Evolutionary conservation across 78 protist genomes (phyloP), one percentile per base, ranked within the genome.

Genomic region (Blattamonas nauphoetae): DNA sequence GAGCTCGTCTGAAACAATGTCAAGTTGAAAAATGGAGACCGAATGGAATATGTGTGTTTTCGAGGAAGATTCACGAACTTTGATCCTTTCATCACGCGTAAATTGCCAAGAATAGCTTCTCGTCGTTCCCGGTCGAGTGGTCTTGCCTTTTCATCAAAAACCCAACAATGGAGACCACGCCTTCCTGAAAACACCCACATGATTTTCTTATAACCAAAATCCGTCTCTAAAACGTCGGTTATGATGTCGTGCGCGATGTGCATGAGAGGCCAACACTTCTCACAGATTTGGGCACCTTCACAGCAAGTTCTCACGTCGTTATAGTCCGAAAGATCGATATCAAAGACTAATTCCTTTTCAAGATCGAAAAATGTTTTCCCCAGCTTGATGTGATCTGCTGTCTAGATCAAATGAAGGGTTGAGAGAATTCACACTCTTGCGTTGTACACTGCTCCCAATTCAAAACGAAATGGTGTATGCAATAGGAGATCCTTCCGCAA

Each of bases 101-200:
- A 86, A 84, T 94, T 94, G 36, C 91, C 88, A 1, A 91, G 90
- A 0, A 96, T 45, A 0, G 97, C 91, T 0, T 42, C n/a, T 21
- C 98, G 93, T 41, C 43, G 92, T 3, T 94, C 95, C 89, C 82
- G 32, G 4, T 46, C 4, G 86, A 96, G 71, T 35, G 0, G 33
- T 1, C 97, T 78, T 0, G 98, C 98, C 0, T 89, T 44, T 33
- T 78, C 34, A 85, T 98, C 99, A 11, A 93, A 85, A 36, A 97
- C 99, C 99, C 99, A 98, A 33, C 97, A 92, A 38, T 98, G 99
- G 35, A 97, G 45, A 33, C 99, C 99, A 29, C 99, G 96, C 0
- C 99, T 89, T 21, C 99, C 99, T 29, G 96, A 91, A 88, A 91
- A 98, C 21, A 97, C 97, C 94, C 97, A 97, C 43, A 98, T 91